These are phyloP conservation scores for Rhamnella rubrinervis DNA, from an alignment of 331 rosid genomes.

Conservation along the genomic window DNA sequence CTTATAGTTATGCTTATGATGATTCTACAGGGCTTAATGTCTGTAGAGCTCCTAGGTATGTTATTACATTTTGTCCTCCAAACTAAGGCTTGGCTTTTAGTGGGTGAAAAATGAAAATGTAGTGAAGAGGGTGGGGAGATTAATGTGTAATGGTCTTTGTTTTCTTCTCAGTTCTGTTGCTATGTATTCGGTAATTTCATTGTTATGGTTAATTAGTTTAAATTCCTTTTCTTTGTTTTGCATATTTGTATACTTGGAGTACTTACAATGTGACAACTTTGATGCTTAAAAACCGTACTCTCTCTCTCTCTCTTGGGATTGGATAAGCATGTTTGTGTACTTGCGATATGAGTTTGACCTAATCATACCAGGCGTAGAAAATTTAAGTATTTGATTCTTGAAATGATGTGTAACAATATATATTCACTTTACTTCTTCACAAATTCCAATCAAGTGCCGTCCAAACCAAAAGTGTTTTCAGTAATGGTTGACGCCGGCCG, in stretches of 20 bases:
- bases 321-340: not conserved
- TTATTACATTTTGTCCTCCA: constrained; percentile 91
- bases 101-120: no score
- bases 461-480: no score
- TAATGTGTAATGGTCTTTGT: no score
- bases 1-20: constrained; percentile 92
- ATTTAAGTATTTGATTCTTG: no score
- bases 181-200: not conserved
- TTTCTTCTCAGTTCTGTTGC: no score
- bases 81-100: not conserved
- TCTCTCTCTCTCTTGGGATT: not conserved
- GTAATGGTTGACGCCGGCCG: no score
- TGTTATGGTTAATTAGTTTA: not conserved
- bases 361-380: no score
- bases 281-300: not conserved
- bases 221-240: not conserved
- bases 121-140: no score
- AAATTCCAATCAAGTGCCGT: no score
- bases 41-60: constrained; percentile 80
- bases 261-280: not conserved
- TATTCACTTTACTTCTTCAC: no score
- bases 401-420: no score
- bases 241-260: not conserved
- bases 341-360: not conserved
- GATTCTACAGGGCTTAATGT: constrained; percentile 74